These are phyloP conservation scores for Pseudocercospora crystallina DNA, from an alignment of 2,329 filamentous ascomycete species.

Conservation along the genomic window DNA sequence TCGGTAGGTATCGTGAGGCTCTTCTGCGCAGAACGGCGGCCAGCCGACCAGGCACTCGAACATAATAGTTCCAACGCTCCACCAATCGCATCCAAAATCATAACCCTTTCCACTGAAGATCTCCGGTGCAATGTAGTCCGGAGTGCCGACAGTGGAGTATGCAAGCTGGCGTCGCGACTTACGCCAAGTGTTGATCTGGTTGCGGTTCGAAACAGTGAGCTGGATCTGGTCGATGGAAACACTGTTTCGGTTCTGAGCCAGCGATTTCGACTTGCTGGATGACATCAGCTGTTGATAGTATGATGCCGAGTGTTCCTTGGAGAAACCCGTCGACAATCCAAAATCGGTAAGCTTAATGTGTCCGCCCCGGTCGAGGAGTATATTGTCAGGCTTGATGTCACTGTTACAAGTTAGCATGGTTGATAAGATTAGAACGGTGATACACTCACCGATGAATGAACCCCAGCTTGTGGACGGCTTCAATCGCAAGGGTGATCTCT, in stretches of 20 bases:
- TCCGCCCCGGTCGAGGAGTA: constrained; percentile 88
- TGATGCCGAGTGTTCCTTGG: constrained; percentile 94
- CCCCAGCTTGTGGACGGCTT: constrained; percentile 94
- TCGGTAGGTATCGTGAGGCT: constrained; percentile 94
- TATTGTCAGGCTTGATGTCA: constrained; percentile 99
- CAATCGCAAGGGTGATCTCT: constrained; percentile 95
- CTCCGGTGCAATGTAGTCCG: constrained; percentile 97
- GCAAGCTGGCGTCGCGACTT: constrained; percentile 94
- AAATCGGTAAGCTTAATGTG: constrained; percentile 99
- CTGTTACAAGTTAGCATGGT: constrained; percentile 46
- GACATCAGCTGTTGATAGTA: constrained; percentile 97
- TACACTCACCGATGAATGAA: constrained; percentile 85
- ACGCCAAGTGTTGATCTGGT: constrained; percentile 98
- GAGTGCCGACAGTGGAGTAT: constrained; percentile 96
- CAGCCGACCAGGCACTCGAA: constrained; percentile 98
- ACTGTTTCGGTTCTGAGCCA: constrained; percentile 73
- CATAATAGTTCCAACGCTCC: constrained; percentile 98
- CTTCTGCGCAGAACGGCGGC: constrained; percentile 98
- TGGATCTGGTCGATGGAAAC: constrained; percentile 98
- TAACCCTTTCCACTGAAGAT: constrained; percentile 97
- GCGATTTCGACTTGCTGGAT: constrained; percentile 43
- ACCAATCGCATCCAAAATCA: constrained; percentile 97
- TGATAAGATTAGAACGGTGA: neutral
- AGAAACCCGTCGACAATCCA: constrained; percentile 94
- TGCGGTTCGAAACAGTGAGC: constrained; percentile 93